Conservation (phyloP, 176 grass and related monocot genomes). For the Aegilops bicornis region DNA sequence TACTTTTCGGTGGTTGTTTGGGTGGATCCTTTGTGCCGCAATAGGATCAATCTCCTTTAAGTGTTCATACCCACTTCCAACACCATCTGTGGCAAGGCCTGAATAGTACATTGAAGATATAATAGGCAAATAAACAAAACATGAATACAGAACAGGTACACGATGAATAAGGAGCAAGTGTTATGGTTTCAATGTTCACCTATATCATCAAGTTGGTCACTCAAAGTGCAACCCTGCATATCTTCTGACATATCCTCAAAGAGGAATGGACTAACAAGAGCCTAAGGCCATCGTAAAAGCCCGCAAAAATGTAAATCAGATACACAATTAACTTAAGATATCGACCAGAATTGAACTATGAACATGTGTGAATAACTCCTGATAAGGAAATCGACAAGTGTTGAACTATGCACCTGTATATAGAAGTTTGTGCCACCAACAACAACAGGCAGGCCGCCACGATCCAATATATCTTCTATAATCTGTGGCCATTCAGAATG, state of each 20-base stretch:
- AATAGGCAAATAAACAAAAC: not conserved
- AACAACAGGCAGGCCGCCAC: constrained; percentile 74
- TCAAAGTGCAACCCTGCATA: constrained; percentile 27
- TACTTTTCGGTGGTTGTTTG: constrained; percentile 90
- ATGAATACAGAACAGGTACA: not conserved
- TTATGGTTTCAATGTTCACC: constrained; percentile 1
- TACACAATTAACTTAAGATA: not conserved
- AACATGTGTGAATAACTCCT: constrained; percentile 54
- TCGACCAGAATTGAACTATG: not conserved
- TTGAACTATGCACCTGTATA: constrained; percentile 63
- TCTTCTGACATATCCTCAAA: constrained; percentile 71
- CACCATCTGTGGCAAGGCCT: constrained; percentile 46
- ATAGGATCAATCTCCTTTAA: constrained; percentile 75
- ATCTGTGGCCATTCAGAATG: constrained; percentile 46
- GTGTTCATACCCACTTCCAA: constrained; percentile 39
- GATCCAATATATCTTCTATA: constrained; percentile 69
- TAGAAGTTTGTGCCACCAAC: constrained; percentile 97
- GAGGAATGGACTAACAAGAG: constrained; percentile 81
- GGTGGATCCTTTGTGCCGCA: constrained; percentile 77
- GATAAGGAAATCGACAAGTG: not conserved
- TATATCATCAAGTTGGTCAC: constrained; percentile 29
- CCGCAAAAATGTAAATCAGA: not conserved
- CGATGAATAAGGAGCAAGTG: constrained; percentile 15
- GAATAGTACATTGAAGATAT: not conserved
- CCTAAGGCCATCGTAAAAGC: constrained; percentile 30